A percentile compares a stretch with the other conserved stretches of the same genome.
Evolutionary conservation across 192 early-diverging fungal genomes (phyloP).

Genomic region (Piromyces finnis): DNA sequence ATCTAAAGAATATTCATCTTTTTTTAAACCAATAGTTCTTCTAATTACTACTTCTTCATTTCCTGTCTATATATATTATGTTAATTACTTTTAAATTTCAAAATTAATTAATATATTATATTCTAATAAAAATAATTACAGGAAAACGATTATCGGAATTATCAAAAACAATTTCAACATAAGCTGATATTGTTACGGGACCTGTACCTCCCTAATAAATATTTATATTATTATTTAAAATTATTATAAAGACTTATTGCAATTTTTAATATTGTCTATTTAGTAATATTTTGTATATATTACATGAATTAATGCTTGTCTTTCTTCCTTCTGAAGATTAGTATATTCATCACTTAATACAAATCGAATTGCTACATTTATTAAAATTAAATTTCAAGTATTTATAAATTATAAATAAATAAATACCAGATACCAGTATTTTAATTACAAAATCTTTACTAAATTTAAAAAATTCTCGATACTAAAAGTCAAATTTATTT

Average conservation of each 20-base stretch:
- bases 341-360: conserved; percentile 90
- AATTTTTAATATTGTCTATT: too few species aligned
- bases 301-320: conserved; percentile 82
- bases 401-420: not conserved
- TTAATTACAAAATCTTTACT: too few species aligned
- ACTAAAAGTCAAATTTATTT: too few species aligned
- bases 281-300: not conserved
- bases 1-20: conserved; percentile 97
- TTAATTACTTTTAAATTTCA: not conserved
- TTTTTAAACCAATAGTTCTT: conserved; percentile 87
- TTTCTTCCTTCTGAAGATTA: conserved; percentile 79
- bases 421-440: not conserved
- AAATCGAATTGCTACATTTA: conserved; percentile 72
- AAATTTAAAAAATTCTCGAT: too few species aligned
- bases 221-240: not conserved
- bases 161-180: conserved; percentile 91
- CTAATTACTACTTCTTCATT: conserved; percentile 77
- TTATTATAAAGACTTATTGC: too few species aligned
- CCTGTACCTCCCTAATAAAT: conserved; percentile 65
- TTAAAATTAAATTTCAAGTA: not conserved
- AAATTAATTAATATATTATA: too few species aligned
- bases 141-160: conserved; percentile 91
- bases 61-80: conserved; percentile 38
- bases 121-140: conserved; percentile 13
- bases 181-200: conserved; percentile 81